Evolutionary conservation across 495 filamentous ascomycete species (phyloP), one percentile per base, ranked within the genome.

Genomic region (Aspergillus hancockii): DNA sequence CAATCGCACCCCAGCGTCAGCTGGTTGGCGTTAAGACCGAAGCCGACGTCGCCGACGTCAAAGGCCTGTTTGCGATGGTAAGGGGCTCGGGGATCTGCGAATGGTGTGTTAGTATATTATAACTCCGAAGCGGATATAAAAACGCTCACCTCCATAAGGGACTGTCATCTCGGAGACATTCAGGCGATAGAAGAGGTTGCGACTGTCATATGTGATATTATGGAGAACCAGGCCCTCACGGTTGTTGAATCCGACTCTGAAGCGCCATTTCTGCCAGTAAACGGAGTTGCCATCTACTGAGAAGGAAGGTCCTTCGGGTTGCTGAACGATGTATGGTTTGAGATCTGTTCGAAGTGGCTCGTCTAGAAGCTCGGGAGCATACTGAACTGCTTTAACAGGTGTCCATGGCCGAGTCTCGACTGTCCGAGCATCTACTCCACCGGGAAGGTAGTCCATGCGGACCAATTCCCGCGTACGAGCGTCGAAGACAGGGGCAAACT

Each of bases 221-320:
- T 89, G 70, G 25, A 87, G 68, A 30, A 87, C 83, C 59, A 85
- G 76, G 5, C 86, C 86, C 63, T 89, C 86, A 10, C 86, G 79
- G 52, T 78, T 77, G 47, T 87, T 89, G 67, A 87, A 89, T 7
- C 83, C 84, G 10, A 90, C 77, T 21, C 85, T 75, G 69, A 89
- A 86, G 8, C 77, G 73, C 86, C 86, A 89, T 60, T 88, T 88
- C 69, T 89, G 86, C 86, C 86, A 89, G 41, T 85, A 76, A 19
- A 81, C 69, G 16, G 74, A 74, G 58, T 80, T 76, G 18, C 81
- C 83, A 16, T 75, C 75, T 22, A 68, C 72, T 0, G 69, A 72
- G 69, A 92, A 94, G 16, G 87, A 90, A 13, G 85, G 83, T 2
- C 90, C 91, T 60, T 93, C 83, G 1, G 90, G 90, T 63, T 94